Conservation (phyloP, 495 filamentous ascomycete genomes). For the Tuber microsphaerosporum region DNA sequence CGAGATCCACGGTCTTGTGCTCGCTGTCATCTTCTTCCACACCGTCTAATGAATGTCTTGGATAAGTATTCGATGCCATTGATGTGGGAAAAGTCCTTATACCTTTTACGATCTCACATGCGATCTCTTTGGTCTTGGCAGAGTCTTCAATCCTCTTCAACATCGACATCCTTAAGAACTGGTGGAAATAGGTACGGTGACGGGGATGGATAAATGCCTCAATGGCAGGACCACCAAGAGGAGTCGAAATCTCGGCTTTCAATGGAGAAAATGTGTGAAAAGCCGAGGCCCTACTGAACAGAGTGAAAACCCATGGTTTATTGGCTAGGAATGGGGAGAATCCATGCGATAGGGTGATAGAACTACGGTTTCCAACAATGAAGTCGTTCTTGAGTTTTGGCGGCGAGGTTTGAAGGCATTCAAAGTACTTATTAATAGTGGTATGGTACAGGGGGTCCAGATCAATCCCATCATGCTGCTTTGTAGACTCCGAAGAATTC, state of each 20-base stretch:
- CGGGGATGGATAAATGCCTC: conserved; percentile 24
- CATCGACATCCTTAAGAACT: conserved; percentile 28
- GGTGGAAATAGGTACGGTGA: conserved; percentile 28
- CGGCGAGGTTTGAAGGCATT: conserved; percentile 24
- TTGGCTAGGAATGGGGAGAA: conserved; percentile 11
- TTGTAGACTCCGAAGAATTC: background rate
- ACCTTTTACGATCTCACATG: background rate
- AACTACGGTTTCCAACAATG: background rate
- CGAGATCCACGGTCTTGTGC: background rate
- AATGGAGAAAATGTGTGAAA: conserved; percentile 14
- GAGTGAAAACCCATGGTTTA: background rate
- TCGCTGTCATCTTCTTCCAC: background rate
- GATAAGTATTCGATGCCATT: background rate
- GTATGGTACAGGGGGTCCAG: conserved; percentile 17
- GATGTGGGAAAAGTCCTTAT: background rate
- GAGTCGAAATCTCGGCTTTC: conserved; percentile 2
- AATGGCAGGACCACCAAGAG: background rate
- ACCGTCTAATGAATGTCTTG: background rate
- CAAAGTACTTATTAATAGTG: conserved; percentile 17
- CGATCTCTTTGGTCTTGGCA: background rate
- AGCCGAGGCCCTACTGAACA: background rate
- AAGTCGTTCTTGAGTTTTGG: conserved; percentile 27
- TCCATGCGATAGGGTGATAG: background rate
- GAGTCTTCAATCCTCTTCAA: conserved; percentile 13
- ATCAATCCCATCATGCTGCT: background rate